Conservation (phyloP, 306 rosid genomes). For the Potentilla sterilis region DNA sequence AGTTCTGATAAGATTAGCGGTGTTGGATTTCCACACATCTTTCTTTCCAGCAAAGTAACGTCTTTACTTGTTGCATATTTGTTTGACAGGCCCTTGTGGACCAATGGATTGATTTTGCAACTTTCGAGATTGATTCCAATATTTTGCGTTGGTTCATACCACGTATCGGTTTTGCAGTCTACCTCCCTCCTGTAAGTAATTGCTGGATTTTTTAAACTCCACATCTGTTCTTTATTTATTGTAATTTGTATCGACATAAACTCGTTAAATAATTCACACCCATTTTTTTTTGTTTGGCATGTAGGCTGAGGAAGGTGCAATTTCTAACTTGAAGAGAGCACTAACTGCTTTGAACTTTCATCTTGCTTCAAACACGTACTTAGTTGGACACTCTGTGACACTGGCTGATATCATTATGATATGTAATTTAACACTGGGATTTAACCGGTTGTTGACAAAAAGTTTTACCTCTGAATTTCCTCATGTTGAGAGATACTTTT, state of each 20-base stretch:
- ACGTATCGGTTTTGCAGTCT: conserved; percentile 40
- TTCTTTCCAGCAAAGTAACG: background rate
- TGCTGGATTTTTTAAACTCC: background rate
- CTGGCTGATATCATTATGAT: conserved; percentile 68
- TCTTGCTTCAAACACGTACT: conserved; percentile 65
- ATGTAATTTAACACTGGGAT: conserved; percentile 46
- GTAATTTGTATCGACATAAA: background rate
- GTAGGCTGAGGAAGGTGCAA: conserved; percentile 74
- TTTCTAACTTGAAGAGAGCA: conserved; percentile 58
- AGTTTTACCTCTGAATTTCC: conserved; percentile 77
- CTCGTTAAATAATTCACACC: background rate
- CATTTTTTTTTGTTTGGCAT: background rate
- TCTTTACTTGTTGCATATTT: background rate
- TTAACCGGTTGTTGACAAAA: conserved; percentile 37
- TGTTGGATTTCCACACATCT: background rate
- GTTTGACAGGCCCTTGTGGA: conserved; percentile 62
- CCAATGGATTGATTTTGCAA: conserved; percentile 79
- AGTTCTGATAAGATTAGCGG: background rate
- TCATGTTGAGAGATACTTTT: conserved; percentile 83
- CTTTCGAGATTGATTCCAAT: conserved; percentile 61
- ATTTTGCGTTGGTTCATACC: conserved; percentile 35
- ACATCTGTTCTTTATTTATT: background rate
- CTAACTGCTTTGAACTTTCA: conserved; percentile 64
- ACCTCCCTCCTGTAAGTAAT: conserved; percentile 59
- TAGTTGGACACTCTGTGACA: conserved; percentile 77